phyloP scores from a whole-genome alignment of 1,139 yeast species.

The Pichia norvegensis region DNA sequence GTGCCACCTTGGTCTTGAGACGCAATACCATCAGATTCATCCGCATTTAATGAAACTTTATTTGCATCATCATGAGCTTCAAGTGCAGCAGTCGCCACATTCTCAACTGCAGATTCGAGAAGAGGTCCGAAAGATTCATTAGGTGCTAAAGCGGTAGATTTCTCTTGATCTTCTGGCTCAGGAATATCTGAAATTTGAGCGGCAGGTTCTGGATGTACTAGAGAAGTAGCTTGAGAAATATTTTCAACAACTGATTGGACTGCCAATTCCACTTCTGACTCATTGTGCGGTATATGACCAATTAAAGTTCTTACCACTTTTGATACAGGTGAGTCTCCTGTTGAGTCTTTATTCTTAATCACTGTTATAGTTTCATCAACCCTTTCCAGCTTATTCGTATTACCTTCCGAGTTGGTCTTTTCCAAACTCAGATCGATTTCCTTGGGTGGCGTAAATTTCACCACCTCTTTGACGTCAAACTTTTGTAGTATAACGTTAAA shows the following conservation, averaged over 20 bases:
- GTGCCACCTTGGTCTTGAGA: background rate
- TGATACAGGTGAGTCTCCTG: no score
- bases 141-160: background rate
- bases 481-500: slow-evolving; percentile 10
- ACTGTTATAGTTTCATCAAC: no score
- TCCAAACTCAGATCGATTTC: no score
- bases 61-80: background rate
- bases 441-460: background rate
- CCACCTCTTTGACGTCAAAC: background rate
- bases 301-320: no score
- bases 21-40: no score
- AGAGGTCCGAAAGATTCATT: background rate
- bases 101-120: background rate
- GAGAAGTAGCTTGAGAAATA: background rate
- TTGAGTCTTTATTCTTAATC: background rate
- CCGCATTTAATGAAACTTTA: background rate
- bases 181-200: no score
- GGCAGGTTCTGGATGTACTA: no score
- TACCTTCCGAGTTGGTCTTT: background rate
- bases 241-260: background rate
- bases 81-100: background rate
- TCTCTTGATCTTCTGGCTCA: background rate
- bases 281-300: background rate
- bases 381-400: background rate
- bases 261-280: background rate